Conservation (phyloP, 768 basidiomycete species). For the Saitozyma sp. region DNA sequence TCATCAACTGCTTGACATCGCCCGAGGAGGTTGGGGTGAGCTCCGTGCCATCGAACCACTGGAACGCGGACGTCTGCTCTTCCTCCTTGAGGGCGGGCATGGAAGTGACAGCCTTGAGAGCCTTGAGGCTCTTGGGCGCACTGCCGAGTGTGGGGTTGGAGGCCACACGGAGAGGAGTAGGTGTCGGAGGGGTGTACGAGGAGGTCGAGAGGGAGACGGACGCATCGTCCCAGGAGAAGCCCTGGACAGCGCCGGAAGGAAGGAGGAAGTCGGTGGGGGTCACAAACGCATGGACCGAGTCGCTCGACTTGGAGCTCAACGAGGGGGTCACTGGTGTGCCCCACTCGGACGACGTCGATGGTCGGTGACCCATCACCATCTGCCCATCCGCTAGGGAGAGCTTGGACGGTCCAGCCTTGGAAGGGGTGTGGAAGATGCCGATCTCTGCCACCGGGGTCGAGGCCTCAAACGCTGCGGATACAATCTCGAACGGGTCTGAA, state of each 20-base stretch:
- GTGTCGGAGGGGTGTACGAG: slow-evolving; percentile 31
- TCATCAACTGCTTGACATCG: not conserved
- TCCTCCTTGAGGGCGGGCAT: slow-evolving; percentile 45
- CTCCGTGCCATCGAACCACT: slow-evolving; percentile 27
- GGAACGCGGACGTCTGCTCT: slow-evolving; percentile 8
- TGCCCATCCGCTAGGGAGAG: slow-evolving; percentile 8
- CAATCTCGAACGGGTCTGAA: slow-evolving; percentile 31
- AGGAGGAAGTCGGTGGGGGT: slow-evolving; percentile 10
- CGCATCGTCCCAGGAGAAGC: slow-evolving; percentile 37
- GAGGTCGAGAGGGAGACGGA: slow-evolving; percentile 25
- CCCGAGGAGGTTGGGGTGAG: not conserved
- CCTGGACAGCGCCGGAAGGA: not conserved
- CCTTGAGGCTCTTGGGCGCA: slow-evolving; percentile 18
- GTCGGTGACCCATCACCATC: slow-evolving; percentile 10
- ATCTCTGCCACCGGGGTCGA: slow-evolving; percentile 12
- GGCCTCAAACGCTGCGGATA: slow-evolving; percentile 24
- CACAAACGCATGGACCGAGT: slow-evolving; percentile 8
- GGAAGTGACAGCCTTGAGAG: slow-evolving; percentile 26
- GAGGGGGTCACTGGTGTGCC: slow-evolving; percentile 33
- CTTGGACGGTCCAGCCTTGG: slow-evolving; percentile 16
- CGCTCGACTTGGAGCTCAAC: slow-evolving; percentile 25
- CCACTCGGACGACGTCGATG: slow-evolving; percentile 27
- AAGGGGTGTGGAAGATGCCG: slow-evolving; percentile 38
- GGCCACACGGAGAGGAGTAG: slow-evolving; percentile 26
- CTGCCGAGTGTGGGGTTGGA: slow-evolving; percentile 40